phyloP scores from a whole-genome alignment of 805 yeast genomes.

The Barnettozyma botsteinii region DNA sequence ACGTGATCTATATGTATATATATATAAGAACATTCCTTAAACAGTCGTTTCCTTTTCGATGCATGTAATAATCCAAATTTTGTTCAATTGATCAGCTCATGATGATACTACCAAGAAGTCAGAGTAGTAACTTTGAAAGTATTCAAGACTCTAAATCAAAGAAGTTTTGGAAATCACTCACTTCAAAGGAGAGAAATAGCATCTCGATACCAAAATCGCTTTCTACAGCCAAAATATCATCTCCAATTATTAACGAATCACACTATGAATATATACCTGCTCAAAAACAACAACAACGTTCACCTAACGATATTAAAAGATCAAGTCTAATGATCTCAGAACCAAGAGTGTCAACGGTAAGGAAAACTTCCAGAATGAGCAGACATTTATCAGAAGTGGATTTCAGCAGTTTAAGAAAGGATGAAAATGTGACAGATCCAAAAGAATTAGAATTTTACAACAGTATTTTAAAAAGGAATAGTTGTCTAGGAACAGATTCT shows the following conservation, averaged over 20 bases:
- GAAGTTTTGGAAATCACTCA: conserved; percentile 7
- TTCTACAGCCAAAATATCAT: neutral
- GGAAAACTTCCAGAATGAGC: conserved; percentile 1
- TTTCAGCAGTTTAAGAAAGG: conserved; percentile 7
- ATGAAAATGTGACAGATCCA: conserved; percentile 14
- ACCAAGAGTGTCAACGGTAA: neutral
- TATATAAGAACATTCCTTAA: no score
- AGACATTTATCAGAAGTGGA: conserved; percentile 15
- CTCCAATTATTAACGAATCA: neutral
- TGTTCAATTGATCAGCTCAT: no score
- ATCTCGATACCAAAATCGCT: neutral
- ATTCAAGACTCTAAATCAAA: conserved; percentile 1
- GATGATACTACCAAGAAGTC: conserved; percentile 9
- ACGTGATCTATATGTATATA: no score
- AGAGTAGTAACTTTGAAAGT: conserved; percentile 4
- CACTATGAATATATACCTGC: neutral
- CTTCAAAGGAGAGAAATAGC: neutral
- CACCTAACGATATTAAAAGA: conserved; percentile 1
- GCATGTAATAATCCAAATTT: neutral
- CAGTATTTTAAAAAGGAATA: conserved; percentile 3
- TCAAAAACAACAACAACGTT: no score
- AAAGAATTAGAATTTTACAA: conserved; percentile 22
- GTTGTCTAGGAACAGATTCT: neutral
- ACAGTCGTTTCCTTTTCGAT: no score
- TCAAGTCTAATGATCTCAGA: conserved; percentile 7